Evolutionary conservation across 495 filamentous ascomycete genomes (phyloP).

Genomic region (Tricharina praecox): DNA sequence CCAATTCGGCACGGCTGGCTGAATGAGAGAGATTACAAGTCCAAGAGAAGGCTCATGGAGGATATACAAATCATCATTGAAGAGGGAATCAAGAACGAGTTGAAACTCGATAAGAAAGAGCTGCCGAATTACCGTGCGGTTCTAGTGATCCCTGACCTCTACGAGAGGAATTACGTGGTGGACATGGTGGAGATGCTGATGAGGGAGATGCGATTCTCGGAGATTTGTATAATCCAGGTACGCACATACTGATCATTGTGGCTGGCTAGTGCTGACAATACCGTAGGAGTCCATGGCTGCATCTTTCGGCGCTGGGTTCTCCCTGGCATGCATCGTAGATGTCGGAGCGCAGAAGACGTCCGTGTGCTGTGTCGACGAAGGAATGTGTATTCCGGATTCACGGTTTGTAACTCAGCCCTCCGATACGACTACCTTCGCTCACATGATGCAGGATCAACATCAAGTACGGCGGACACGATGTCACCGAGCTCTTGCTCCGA

Average conservation of each 20-base stretch:
- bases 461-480: slow-evolving; percentile 81
- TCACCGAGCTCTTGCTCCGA: slow-evolving; percentile 84
- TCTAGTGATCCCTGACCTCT: slow-evolving; percentile 87
- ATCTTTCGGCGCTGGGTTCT: slow-evolving; percentile 89
- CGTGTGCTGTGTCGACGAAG: slow-evolving; percentile 92
- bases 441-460: slow-evolving; percentile 48
- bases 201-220: slow-evolving; percentile 70
- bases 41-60: slow-evolving; percentile 55
- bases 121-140: slow-evolving; percentile 87
- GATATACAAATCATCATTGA: slow-evolving; percentile 79
- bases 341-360: slow-evolving; percentile 97
- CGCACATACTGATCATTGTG: background rate
- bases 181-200: slow-evolving; percentile 66
- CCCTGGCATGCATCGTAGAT: slow-evolving; percentile 83
- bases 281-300: slow-evolving; percentile 65
- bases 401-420: slow-evolving; percentile 23
- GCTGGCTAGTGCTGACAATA: background rate
- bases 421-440: background rate
- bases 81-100: slow-evolving; percentile 63
- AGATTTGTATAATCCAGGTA: slow-evolving; percentile 73
- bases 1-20: slow-evolving; percentile 72
- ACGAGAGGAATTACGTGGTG: slow-evolving; percentile 84
- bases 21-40: slow-evolving; percentile 76
- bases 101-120: slow-evolving; percentile 57
- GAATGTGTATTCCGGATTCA: slow-evolving; percentile 84